A percentile compares a stretch with the other conserved stretches of the same genome.
Evolutionary conservation across 2,329 filamentous ascomycete species (phyloP).

Genomic region (Aspergillus novoparasiticus): DNA sequence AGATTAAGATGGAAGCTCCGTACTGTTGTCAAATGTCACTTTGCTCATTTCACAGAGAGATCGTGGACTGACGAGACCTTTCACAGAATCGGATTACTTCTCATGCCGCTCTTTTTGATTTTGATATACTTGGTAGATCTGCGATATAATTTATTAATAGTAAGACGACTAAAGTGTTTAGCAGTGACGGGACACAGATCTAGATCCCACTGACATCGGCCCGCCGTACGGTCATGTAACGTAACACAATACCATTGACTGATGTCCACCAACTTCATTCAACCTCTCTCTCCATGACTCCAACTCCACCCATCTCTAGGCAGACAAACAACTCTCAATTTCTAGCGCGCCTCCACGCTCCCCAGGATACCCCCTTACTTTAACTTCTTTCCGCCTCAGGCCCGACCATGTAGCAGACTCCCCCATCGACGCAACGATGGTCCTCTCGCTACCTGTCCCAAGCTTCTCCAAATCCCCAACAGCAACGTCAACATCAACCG

Average conservation of each 20-base stretch:
- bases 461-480: slow-evolving; percentile 37
- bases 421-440: slow-evolving; percentile 32
- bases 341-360: not conserved
- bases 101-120: too few species aligned
- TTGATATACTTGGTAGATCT: too few species aligned
- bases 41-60: too few species aligned
- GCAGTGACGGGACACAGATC: not conserved
- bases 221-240: not conserved
- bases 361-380: not conserved
- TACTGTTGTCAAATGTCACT: too few species aligned
- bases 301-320: not conserved
- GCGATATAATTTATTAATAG: too few species aligned
- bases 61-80: too few species aligned
- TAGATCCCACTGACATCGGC: not conserved
- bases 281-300: too few species aligned
- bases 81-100: too few species aligned
- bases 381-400: not conserved
- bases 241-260: too few species aligned
- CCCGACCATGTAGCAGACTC: slow-evolving; percentile 37
- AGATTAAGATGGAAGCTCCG: too few species aligned
- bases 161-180: too few species aligned
- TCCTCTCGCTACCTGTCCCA: slow-evolving; percentile 41
- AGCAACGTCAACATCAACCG: slow-evolving; percentile 15
- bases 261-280: too few species aligned
- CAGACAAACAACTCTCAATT: not conserved